Evolutionary conservation across 2,329 filamentous ascomycete genomes (phyloP), one percentile per base, ranked within the genome.

Genomic region (Dactylellina haptotyla): DNA sequence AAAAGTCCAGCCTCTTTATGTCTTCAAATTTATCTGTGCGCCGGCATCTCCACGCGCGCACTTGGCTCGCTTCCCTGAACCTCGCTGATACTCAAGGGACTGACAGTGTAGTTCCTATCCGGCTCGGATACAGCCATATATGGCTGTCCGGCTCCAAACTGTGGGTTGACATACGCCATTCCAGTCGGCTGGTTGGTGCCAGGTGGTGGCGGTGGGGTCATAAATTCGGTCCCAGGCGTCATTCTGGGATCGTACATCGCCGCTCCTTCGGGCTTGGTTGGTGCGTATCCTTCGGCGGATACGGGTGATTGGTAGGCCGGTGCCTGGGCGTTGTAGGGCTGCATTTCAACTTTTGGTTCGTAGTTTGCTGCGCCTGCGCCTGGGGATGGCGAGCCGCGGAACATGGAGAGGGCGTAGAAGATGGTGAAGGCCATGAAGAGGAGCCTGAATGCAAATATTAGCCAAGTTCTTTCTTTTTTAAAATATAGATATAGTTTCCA

Each of bases 61-160:
- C 18, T 12, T 5, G 23, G 30, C 5, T 37, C 43, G 16, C 51
- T 56, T 10, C 39, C 50, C 8, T 46, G 65, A 32, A 67, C 56
- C 14, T 70, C 65, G 5, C 30, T 45, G 1, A 58, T 58, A 14
- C 67, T 72, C n/a, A 72, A 45, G 43, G 67, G 67, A n/a, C 58
- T 64, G 20, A 72, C 67, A 0, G 67, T 72, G 41, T 72, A 72
- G 20, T 64, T 58, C 51, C 67, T 57, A 61, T 72, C 67, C 25
- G 48, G 34, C 20, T 26, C 45, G 4, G 62, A 43, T 16, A n/a
- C 45, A 3, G 6, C 23, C 54, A 45, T 25, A 9, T 63, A 32
- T 4, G 26, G 43, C 26, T 37, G 34, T 20, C 43, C 32, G n/a
- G 12, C 23, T 5, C 64, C 64, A 25, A 72, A 72, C 28, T 64